phyloP scores from a whole-genome alignment of 139 green algal genomes.

The Closterium sp. region DNA sequence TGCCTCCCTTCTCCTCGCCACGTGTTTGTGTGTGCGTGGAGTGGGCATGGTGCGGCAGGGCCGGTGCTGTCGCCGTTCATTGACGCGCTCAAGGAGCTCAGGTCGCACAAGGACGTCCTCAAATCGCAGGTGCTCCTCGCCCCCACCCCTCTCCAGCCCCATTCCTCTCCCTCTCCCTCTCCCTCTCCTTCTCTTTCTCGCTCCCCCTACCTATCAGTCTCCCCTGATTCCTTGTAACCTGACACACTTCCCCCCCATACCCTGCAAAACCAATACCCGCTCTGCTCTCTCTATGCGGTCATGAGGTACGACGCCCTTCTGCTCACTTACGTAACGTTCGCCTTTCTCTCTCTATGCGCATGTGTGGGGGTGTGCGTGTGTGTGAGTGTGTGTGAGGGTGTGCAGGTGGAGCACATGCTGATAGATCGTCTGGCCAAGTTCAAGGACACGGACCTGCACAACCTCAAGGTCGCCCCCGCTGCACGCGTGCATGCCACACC shows the following conservation, averaged over 20 bases:
- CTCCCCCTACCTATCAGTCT: background rate
- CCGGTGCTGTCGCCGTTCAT: constrained; percentile 39
- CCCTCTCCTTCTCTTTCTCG: background rate
- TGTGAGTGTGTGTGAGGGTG: background rate
- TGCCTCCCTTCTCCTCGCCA: background rate
- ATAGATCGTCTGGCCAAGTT: constrained; percentile 10
- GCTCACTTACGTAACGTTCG: too few relatives aligned
- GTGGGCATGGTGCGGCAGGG: constrained; percentile 6
- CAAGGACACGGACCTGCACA: constrained; percentile 2
- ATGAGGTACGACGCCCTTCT: too few relatives aligned
- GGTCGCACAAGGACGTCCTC: constrained; percentile 27
- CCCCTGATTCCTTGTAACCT: background rate
- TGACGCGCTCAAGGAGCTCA: constrained; percentile 15
- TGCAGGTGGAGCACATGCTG: constrained; percentile 35
- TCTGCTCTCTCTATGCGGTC: too few relatives aligned
- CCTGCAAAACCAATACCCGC: too few relatives aligned
- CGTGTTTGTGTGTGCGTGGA: background rate
- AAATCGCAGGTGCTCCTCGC: constrained; percentile 19
- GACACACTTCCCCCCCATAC: too few relatives aligned
- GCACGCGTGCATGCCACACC: too few relatives aligned
- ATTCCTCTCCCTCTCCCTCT: background rate
- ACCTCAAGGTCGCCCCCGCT: constrained; percentile 4
- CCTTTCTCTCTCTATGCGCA: too few relatives aligned
- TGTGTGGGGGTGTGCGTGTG: too few relatives aligned
- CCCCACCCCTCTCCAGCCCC: background rate